These are phyloP conservation scores for Ceratocystis huliohia DNA, from an alignment of 2,329 filamentous ascomycete genomes.

Conservation along the genomic window DNA sequence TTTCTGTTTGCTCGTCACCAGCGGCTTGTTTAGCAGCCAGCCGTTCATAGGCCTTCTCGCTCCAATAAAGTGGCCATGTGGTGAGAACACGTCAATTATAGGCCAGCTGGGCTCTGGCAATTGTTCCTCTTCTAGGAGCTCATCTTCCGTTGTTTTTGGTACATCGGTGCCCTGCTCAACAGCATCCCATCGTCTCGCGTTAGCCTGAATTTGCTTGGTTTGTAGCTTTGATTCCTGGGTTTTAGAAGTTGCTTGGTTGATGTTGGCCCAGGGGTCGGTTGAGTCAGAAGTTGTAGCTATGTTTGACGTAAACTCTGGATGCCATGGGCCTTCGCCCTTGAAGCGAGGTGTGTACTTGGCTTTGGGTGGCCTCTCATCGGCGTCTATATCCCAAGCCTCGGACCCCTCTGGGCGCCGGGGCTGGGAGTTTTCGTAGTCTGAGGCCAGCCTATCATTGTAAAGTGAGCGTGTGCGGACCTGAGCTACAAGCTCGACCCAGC, in stretches of 20 bases:
- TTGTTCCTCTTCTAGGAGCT: not conserved
- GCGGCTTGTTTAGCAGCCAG: constrained; percentile 49
- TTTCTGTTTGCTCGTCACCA: constrained; percentile 35
- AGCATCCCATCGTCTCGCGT: constrained; percentile 17
- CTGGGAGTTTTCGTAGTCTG: constrained; percentile 23
- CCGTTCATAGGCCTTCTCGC: constrained; percentile 56
- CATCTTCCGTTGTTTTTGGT: not conserved
- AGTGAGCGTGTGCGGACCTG: constrained; percentile 57
- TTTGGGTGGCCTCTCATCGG: constrained; percentile 17
- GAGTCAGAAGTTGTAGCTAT: not conserved
- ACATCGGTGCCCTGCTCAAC: constrained; percentile 21
- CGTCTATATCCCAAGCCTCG: constrained; percentile 20
- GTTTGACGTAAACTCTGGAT: constrained; percentile 8
- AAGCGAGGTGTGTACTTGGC: constrained; percentile 15
- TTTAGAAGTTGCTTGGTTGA: constrained; percentile 22
- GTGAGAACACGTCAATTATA: constrained; percentile 71
- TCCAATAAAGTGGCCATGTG: constrained; percentile 68
- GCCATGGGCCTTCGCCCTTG: constrained; percentile 13
- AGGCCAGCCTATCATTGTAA: constrained; percentile 24
- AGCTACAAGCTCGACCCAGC: constrained; percentile 79
- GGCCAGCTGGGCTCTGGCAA: constrained; percentile 37
- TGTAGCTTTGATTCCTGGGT: not conserved
- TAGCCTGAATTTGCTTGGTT: constrained; percentile 19
- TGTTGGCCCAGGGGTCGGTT: constrained; percentile 20
- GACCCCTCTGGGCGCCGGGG: not conserved